Base-by-base conservation (phyloP, 495 filamentous ascomycete species). In the Jackrogersella minutella region DNA sequence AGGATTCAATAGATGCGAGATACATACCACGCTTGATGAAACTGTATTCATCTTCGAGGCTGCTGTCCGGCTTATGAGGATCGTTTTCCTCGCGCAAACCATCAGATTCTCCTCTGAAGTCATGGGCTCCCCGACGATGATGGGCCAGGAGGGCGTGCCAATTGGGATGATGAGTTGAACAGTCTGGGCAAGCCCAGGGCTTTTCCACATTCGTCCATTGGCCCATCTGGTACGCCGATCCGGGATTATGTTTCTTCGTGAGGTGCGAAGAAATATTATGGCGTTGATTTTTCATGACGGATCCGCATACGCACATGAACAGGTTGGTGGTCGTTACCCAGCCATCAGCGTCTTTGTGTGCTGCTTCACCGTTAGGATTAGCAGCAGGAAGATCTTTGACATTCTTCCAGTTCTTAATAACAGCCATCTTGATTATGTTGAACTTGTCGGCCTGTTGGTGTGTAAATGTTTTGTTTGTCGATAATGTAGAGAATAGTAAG, bases 191-290 rank as follows among this genome's bases (percentile, higher is more conserved):
- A 26, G n/a, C 21, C 43, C 43, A 47, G 6, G 6, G 3, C 0
- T 1, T 11, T 2, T 22, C 43, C 5, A 21, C 40, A 0, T 8
- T 2, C 24, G 11, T 8, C 86, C 88, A 58, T 58, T 76, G 2
- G 51, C 6, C 8, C 49, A 8, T 52, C 31, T 37, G 49, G 14
- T 52, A 52, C 0, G 49, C 49, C 1, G 49, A 52, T 1, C 22
- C 31, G 17, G 5, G 9, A 0, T 52, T 52, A 17, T 52, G 49
- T 0, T 24, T n/a, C 31, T 52, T 52, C 5, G 30, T 21, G 7
- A 52, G 31, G 8, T 52, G 49, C 1, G 30, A 21, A 0, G 28
- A 33, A n/a, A 52, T 52, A 6, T 21, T 17, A 4, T 52, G 21
- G 5, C 10, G 11, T 0, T 14, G 19, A 11, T 52, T 52, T 10